A percentile compares a stretch with the other conserved stretches of the same genome.
Evolutionary conservation across 1,284 basidiomycete genomes (phyloP).

Genomic region (Ganoderma sp.): DNA sequence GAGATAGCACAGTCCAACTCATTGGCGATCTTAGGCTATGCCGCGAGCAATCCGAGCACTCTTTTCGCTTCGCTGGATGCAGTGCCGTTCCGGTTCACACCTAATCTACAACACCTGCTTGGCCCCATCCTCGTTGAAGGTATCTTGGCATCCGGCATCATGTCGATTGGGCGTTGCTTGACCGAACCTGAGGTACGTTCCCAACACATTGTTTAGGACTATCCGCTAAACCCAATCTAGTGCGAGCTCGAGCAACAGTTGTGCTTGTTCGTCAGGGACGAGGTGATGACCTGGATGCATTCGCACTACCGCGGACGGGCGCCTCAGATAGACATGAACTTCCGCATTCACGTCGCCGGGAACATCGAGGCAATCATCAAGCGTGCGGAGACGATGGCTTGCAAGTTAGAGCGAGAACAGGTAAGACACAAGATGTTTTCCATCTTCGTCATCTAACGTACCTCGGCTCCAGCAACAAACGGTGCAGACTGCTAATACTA

Average conservation of each 20-base stretch:
- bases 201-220: background rate
- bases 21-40: background rate
- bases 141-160: slow-evolving; percentile 83
- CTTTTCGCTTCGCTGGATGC: slow-evolving; percentile 82
- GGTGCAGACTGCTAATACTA: slow-evolving; percentile 46
- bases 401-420: slow-evolving; percentile 83
- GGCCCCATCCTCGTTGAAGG: slow-evolving; percentile 92
- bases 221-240: slow-evolving; percentile 45
- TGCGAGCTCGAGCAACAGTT: slow-evolving; percentile 89
- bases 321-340: slow-evolving; percentile 61
- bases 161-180: slow-evolving; percentile 90
- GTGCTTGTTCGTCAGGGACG: slow-evolving; percentile 91
- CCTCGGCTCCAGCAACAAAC: slow-evolving; percentile 28
- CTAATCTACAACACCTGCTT: slow-evolving; percentile 95
- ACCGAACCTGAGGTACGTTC: slow-evolving; percentile 87
- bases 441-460: background rate
- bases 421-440: slow-evolving; percentile 44
- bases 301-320: slow-evolving; percentile 52
- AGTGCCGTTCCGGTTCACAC: slow-evolving; percentile 97
- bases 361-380: slow-evolving; percentile 87
- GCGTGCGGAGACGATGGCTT: slow-evolving; percentile 84
- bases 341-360: slow-evolving; percentile 71
- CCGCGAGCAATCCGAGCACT: slow-evolving; percentile 48
- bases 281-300: slow-evolving; percentile 80
- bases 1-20: background rate